phyloP scores from a whole-genome alignment of 192 early-diverging fungal species.

The Spizellomyces punctatus region DNA sequence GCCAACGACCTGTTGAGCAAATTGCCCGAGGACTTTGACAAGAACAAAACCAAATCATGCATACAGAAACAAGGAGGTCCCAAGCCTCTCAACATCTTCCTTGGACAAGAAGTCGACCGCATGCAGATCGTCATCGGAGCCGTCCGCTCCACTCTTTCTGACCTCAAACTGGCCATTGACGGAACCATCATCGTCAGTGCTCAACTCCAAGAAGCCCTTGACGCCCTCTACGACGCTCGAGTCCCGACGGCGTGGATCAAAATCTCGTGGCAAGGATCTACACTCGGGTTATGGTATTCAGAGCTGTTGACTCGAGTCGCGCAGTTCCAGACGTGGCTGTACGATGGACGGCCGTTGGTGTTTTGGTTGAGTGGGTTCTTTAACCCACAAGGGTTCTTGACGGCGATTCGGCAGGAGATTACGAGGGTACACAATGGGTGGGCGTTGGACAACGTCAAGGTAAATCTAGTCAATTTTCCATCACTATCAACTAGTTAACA shows the following conservation, averaged over 20 bases:
- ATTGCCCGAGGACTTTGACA: slow-evolving; percentile 65
- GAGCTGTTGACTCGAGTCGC: slow-evolving; percentile 54
- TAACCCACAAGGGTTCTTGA: slow-evolving; percentile 72
- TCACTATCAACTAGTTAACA: neutral
- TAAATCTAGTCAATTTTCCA: slow-evolving; percentile 4
- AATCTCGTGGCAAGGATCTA: slow-evolving; percentile 59
- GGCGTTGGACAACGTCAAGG: slow-evolving; percentile 66
- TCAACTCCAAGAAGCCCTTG: slow-evolving; percentile 62
- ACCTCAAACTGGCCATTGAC: slow-evolving; percentile 68
- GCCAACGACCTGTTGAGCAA: slow-evolving; percentile 62
- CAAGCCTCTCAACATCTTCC: slow-evolving; percentile 68
- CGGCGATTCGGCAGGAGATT: slow-evolving; percentile 67
- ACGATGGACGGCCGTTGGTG: slow-evolving; percentile 63
- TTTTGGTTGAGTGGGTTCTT: slow-evolving; percentile 70
- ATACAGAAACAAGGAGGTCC: slow-evolving; percentile 55
- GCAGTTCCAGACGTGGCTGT: slow-evolving; percentile 65
- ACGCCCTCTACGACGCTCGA: slow-evolving; percentile 64
- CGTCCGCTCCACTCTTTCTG: slow-evolving; percentile 55
- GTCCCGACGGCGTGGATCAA: slow-evolving; percentile 62
- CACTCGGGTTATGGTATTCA: slow-evolving; percentile 63
- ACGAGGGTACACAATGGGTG: slow-evolving; percentile 61
- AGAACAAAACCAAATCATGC: slow-evolving; percentile 51
- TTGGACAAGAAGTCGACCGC: slow-evolving; percentile 66
- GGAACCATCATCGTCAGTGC: slow-evolving; percentile 65
- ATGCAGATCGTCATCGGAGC: slow-evolving; percentile 62